A percentile compares a stretch with the other conserved stretches of the same genome.
Evolutionary conservation across 179 eudicot genomes (phyloP).

Genomic region (Beta macrorhiza): DNA sequence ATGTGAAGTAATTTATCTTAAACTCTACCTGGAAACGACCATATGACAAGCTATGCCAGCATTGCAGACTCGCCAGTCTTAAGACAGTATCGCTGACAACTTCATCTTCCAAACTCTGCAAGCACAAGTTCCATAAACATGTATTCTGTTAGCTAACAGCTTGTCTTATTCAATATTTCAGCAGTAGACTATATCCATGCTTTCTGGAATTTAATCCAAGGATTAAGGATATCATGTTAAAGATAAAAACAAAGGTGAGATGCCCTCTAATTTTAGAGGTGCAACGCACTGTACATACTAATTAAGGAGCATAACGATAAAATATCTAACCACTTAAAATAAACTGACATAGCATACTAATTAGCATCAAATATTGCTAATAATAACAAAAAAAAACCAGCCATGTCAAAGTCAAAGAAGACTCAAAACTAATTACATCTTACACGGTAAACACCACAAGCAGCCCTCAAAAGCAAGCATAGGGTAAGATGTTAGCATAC

Average conservation of each 20-base stretch:
- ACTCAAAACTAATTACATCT: neutral
- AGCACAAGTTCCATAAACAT: neutral
- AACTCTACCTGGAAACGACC: slow-evolving; percentile 86
- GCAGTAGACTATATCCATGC: neutral
- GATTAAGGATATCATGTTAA: neutral
- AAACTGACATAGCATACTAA: neutral
- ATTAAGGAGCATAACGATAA: neutral
- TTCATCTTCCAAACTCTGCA: slow-evolving; percentile 95
- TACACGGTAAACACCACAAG: neutral
- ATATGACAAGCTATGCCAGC: slow-evolving; percentile 92
- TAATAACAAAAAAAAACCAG: neutral
- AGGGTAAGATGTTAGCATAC: slow-evolving; percentile 31
- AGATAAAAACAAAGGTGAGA: neutral
- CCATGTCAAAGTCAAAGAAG: neutral
- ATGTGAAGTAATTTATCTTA: slow-evolving; percentile 8
- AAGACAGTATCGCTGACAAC: slow-evolving; percentile 74
- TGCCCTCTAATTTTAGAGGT: neutral
- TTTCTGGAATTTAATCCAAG: neutral
- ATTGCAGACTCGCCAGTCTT: slow-evolving; percentile 73
- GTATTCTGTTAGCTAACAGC: slow-evolving; percentile 6
- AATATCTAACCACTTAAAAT: neutral
- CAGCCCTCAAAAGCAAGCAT: slow-evolving; percentile 2
- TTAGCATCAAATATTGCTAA: neutral
- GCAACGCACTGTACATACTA: neutral
- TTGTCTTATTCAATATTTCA: neutral